These are phyloP conservation scores for Tetrahymena elliotti DNA, from an alignment of 73 alveolate genomes.

Conservation along the genomic window DNA sequence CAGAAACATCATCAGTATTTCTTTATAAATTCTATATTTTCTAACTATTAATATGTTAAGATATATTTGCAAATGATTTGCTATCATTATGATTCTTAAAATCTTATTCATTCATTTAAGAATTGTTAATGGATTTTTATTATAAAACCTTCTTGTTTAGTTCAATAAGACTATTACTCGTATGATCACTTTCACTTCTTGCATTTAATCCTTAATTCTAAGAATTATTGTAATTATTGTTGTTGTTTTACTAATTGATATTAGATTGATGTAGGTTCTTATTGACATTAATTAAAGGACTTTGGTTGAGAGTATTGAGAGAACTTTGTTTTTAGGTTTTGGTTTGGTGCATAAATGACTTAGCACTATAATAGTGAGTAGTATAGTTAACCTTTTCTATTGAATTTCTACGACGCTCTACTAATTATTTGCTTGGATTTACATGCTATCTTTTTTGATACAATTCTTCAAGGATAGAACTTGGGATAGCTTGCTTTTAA, in stretches of 20 bases:
- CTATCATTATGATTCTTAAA: not conserved
- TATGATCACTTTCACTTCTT: not conserved
- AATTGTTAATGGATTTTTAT: not conserved
- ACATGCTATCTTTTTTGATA: not conserved
- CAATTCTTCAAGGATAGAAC: not conserved
- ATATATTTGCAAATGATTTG: not conserved
- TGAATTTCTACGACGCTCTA: not conserved
- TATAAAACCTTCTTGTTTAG: not conserved
- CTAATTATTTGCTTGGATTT: not conserved
- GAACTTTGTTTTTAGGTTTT: not conserved
- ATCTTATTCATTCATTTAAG: not conserved
- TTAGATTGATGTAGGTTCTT: not conserved
- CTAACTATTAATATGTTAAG: not conserved
- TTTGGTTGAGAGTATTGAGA: not conserved
- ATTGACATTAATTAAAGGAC: not conserved
- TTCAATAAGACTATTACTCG: not conserved
- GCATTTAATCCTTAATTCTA: not conserved
- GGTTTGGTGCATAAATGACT: not conserved
- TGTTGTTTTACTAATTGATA: not conserved
- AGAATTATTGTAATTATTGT: not conserved
- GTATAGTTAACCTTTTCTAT: not conserved
- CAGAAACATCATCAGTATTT: not conserved
- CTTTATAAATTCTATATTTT: not conserved
- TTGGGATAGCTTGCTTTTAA: not conserved
- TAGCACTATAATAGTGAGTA: not conserved